Evolutionary conservation across 192 early-diverging fungal species (phyloP).

Genomic region (Thoreauomyces humboldtii): DNA sequence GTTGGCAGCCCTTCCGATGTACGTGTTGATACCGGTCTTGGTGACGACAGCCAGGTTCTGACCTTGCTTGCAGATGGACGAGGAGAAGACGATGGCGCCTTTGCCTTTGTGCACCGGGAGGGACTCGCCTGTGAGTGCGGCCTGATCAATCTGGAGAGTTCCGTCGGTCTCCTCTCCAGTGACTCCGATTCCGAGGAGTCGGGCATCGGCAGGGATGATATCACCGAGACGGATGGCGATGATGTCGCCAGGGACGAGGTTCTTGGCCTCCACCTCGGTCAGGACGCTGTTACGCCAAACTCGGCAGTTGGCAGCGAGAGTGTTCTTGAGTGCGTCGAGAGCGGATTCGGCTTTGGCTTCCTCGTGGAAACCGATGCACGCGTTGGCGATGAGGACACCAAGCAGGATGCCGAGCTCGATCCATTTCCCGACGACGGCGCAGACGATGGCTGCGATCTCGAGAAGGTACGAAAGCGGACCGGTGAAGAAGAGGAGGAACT

Average conservation of each 20-base stretch:
- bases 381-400: constrained; percentile 84
- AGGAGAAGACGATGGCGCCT: constrained; percentile 84
- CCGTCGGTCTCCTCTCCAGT: constrained; percentile 68
- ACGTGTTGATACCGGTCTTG: constrained; percentile 91
- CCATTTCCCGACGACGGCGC: constrained; percentile 78
- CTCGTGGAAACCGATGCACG: constrained; percentile 89
- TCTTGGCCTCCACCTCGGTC: constrained; percentile 71
- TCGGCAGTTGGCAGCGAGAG: constrained; percentile 82
- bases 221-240: constrained; percentile 91
- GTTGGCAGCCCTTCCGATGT: constrained; percentile 92
- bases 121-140: constrained; percentile 91
- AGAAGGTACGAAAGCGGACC: constrained; percentile 90
- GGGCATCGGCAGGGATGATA: constrained; percentile 89
- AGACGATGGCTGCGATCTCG: constrained; percentile 84
- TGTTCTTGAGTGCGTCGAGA: constrained; percentile 91
- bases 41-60: constrained; percentile 92
- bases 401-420: constrained; percentile 81
- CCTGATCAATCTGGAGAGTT: constrained; percentile 85
- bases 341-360: constrained; percentile 92
- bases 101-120: constrained; percentile 84
- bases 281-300: constrained; percentile 79
- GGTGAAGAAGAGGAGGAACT: constrained; percentile 80
- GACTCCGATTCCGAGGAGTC: constrained; percentile 64
- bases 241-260: constrained; percentile 89
- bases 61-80: constrained; percentile 91